Base-by-base conservation (phyloP, 192 early-diverging fungal genomes). In the Funneliformis mosseae region DNA sequence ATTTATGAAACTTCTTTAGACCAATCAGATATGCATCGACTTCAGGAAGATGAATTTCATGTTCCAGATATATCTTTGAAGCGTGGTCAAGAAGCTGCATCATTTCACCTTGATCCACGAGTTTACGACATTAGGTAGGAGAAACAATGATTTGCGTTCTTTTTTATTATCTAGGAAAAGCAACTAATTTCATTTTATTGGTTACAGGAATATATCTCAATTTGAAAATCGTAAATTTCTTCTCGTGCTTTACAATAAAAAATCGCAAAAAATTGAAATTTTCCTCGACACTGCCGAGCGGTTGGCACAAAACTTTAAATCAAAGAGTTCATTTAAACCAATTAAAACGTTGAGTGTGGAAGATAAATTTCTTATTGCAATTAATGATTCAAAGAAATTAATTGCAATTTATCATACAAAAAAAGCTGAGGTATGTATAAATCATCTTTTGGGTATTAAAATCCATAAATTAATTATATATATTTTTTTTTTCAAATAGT, bases 351-450 rank as follows among this genome's bases (percentile, higher is more conserved):
- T 48, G 45, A 14, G 3, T 48, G 3, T 18, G 8, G 43, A 46
- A 14, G 39, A 18, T 16, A 50, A 73, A 50, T 73, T 45, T 28
- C 16, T 50, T 8, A 48, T 73, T 28, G 43, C 76, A 28, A 21
- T 78, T 48, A 78, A 78, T 67, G 45, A 67, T 14, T 27, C 76
- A 23, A 78, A 41, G 67, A n/a, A 42, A 16, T 61, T 81, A 67
- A 81, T 76, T 67, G 80, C 75, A 5, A 66, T 75, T 25, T 64
- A 81, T 66, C 23, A 78, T 66, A 28, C 23, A 55, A 55, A 55
- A 55, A 16, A 55, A 21, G 50, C 21, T 55, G n/a, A 21, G 78
- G 16, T 59, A 42, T 27, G 60, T 23, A 1, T 9, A 63, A 42
- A 73, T 67, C 43, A 48, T 75, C 33, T 33, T 62, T 63, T 48